phyloP scores from a whole-genome alignment of 768 basidiomycete genomes.

The Psilocybe tampanensis region DNA sequence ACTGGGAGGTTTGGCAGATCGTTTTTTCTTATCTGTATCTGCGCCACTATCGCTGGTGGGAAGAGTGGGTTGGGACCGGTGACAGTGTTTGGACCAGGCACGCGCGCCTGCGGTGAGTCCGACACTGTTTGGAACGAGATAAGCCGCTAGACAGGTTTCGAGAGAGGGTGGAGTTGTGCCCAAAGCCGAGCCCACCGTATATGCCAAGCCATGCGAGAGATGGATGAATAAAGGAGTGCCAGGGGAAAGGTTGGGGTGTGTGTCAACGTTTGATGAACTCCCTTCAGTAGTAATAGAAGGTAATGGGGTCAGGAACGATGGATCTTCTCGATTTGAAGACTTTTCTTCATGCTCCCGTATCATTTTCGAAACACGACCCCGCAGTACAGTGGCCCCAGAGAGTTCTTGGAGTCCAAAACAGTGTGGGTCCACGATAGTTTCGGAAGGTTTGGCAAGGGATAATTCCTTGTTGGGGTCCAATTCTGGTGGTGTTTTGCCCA shows the following conservation, averaged over 20 bases:
- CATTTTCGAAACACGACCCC: conserved; percentile 33
- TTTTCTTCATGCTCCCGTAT: neutral
- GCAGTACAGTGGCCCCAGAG: conserved; percentile 37
- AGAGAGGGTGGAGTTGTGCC: conserved; percentile 49
- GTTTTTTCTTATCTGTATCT: conserved; percentile 14
- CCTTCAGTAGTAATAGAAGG: neutral
- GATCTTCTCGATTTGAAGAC: neutral
- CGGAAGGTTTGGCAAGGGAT: neutral
- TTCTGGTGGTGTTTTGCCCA: too few relatives aligned
- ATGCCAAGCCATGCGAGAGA: conserved; percentile 54
- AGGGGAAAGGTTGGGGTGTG: neutral
- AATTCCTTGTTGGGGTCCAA: too few relatives aligned
- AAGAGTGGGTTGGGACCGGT: conserved; percentile 43
- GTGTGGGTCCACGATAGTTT: conserved; percentile 26
- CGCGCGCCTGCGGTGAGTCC: conserved; percentile 60
- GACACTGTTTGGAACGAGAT: conserved; percentile 47
- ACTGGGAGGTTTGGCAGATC: conserved; percentile 6
- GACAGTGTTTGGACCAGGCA: conserved; percentile 70
- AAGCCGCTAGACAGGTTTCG: conserved; percentile 54
- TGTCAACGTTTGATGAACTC: neutral
- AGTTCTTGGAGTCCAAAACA: conserved; percentile 50
- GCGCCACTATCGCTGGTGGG: neutral
- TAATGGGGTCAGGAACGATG: neutral
- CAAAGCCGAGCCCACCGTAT: conserved; percentile 61
- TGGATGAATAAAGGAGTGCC: conserved; percentile 41